A percentile compares a stretch with the other conserved stretches of the same genome.
Conservation (phyloP, 2,329 filamentous ascomycete genomes). For the Annulohypoxylon truncatum region DNA sequence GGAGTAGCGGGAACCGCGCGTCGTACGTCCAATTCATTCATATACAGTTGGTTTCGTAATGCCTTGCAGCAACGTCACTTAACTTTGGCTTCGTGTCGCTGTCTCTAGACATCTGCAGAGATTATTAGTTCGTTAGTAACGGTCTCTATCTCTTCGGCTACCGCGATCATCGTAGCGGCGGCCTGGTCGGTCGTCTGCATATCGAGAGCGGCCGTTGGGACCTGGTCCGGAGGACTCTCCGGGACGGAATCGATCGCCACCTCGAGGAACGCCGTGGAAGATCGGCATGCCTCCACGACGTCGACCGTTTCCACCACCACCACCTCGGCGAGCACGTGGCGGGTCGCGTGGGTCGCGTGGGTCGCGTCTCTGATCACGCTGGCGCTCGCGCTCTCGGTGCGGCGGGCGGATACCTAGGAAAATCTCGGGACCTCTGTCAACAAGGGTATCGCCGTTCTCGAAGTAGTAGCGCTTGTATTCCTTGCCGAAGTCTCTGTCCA, state of each 20-base stretch:
- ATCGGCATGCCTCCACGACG: constrained; percentile 48
- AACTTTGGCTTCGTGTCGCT: background rate
- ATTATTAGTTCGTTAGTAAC: constrained; percentile 24
- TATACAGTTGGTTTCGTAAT: background rate
- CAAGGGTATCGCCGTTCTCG: constrained; percentile 72
- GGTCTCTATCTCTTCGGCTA: constrained; percentile 18
- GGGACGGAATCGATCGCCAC: constrained; percentile 51
- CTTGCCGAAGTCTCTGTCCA: constrained; percentile 57
- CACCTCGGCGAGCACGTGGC: constrained; percentile 25
- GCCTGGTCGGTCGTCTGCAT: constrained; percentile 38
- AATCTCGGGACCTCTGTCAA: constrained; percentile 78
- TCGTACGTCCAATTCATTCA: background rate
- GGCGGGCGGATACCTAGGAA: constrained; percentile 73
- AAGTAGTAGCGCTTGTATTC: constrained; percentile 79
- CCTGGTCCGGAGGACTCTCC: constrained; percentile 34
- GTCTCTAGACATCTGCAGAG: background rate
- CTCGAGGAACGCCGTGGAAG: constrained; percentile 49
- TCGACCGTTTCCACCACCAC: constrained; percentile 8
- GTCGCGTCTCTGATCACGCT: constrained; percentile 53
- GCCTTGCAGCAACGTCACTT: background rate
- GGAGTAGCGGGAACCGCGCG: background rate
- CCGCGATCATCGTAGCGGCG: constrained; percentile 26
- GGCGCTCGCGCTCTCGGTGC: constrained; percentile 61
- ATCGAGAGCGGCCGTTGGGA: constrained; percentile 42
- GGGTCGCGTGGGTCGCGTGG: constrained; percentile 26